Base-by-base conservation (phyloP, 331 rosid species). In the Ulmus americana region DNA sequence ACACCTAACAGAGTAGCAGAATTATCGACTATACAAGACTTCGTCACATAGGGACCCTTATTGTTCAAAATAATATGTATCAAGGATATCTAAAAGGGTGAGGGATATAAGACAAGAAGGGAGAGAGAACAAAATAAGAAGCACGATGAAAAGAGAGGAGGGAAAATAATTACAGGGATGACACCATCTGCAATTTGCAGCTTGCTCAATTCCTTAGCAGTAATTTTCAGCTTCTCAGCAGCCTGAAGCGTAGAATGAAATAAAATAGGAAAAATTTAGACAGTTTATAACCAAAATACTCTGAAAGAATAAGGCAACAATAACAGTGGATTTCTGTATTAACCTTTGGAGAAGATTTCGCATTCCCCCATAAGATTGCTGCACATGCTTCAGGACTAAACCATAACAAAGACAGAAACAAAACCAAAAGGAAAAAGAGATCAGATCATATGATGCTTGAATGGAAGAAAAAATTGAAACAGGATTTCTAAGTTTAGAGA, bases 311-410 rank as follows among this genome's bases (percentile, higher is more conserved):
- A 60, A 45, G 65, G 57, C 40, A 50, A 8, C 52, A 55, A 57
- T 59, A 50, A 47, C 63, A n/a, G 48, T 47, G 55, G 22, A 65
- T 22, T 61, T 8, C 59, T 6, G 18, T 58, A 64, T 39, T 56
- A 74, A 89, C 98, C 98, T 80, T 65, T 47, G 98, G 97, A 73
- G 98, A 61, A 62, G 91, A 95, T 85, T 87, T 92, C 39, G 97
- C 66, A 74, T 10, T 82, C 88, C 87, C 89, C 91, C 91, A 92
- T 83, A 92, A 83, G 87, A 92, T 92, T 49, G 97, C 98, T 48
- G 97, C 98, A 73, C 96, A 85, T 57, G 97, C 98, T 76, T 92
- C 98, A 5, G 98, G 98, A 76, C 98, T 92, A 62, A 41, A 83
- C 70, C 73, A 65, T 35, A 74, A 58, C 13, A 76, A 67, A 67